phyloP scores from a whole-genome alignment of 352 stramenopile species.

The Phytophthora sansomeana region DNA sequence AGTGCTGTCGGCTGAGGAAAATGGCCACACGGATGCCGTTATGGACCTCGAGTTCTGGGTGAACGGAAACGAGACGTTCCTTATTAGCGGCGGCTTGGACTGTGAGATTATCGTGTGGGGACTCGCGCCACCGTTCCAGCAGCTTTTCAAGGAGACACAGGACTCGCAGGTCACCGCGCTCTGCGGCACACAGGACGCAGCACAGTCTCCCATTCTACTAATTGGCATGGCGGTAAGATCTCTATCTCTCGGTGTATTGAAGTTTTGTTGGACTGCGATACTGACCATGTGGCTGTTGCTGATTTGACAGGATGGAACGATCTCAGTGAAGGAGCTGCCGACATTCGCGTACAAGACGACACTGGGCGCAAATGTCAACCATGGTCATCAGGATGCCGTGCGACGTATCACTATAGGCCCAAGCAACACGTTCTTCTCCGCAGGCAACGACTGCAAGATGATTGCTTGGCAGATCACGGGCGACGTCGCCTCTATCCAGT shows the following conservation, averaged over 20 bases:
- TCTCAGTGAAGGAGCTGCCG: constrained; percentile 86
- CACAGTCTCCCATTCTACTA: constrained; percentile 75
- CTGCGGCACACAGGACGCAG: constrained; percentile 70
- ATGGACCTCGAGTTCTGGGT: constrained; percentile 91
- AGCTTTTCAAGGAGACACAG: constrained; percentile 86
- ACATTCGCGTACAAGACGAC: constrained; percentile 89
- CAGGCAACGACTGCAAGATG: constrained; percentile 83
- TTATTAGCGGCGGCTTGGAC: constrained; percentile 85
- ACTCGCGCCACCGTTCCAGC: constrained; percentile 78
- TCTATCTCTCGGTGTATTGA: constrained; percentile 2
- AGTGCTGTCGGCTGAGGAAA: constrained; percentile 70
- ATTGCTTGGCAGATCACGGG: constrained; percentile 89
- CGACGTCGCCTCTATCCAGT: constrained; percentile 70
- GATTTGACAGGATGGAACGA: constrained; percentile 64
- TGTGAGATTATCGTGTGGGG: constrained; percentile 88
- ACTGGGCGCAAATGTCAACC: constrained; percentile 62
- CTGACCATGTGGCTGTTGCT: constrained; percentile 24
- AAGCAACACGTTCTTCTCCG: constrained; percentile 85
- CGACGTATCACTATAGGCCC: constrained; percentile 78
- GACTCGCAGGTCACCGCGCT: constrained; percentile 82
- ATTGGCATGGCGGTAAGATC: constrained; percentile 73
- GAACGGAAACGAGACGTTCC: constrained; percentile 85
- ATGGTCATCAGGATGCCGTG: constrained; percentile 79
- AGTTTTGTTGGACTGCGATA: not conserved
- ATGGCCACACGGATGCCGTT: constrained; percentile 82